phyloP scores from a whole-genome alignment of 176 grass and related monocot species.

The Zizania latifolia region DNA sequence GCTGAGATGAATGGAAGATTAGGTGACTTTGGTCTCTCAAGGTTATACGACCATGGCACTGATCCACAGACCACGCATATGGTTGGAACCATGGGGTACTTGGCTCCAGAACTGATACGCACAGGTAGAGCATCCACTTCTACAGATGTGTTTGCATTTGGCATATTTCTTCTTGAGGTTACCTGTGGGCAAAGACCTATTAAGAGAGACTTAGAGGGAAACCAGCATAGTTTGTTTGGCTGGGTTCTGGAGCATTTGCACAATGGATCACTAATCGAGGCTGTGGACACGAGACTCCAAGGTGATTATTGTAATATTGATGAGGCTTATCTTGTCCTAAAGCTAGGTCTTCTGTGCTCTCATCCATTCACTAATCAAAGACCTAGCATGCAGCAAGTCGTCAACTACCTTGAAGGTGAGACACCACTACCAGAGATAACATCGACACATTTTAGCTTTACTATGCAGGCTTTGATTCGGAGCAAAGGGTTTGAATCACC shows the following conservation, averaged over 20 bases:
- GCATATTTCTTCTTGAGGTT: conserved; percentile 23
- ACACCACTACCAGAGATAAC: background rate
- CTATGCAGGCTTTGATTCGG: conserved; percentile 16
- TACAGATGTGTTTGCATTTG: conserved; percentile 21
- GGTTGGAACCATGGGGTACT: conserved; percentile 39
- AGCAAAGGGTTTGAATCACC: conserved; percentile 7
- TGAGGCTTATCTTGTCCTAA: conserved; percentile 1
- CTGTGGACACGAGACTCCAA: conserved; percentile 4
- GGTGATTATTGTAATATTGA: background rate
- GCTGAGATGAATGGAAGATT: conserved; percentile 22
- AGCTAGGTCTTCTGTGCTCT: conserved; percentile 24
- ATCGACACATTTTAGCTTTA: conserved; percentile 11
- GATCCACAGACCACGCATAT: conserved; percentile 23
- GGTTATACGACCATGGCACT: conserved; percentile 25
- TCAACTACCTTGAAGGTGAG: conserved; percentile 33
- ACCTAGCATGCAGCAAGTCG: conserved; percentile 40
- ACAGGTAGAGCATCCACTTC: conserved; percentile 19
- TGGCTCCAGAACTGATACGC: conserved; percentile 19
- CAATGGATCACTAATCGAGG: background rate
- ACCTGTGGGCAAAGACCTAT: conserved; percentile 17
- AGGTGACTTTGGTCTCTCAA: conserved; percentile 35
- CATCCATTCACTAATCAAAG: conserved; percentile 25
- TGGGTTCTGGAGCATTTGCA: conserved; percentile 15
- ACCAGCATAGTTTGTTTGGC: background rate
- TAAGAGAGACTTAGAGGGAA: background rate